phyloP scores from a whole-genome alignment of 495 filamentous ascomycete species.

The Alectoria sarmentosa region DNA sequence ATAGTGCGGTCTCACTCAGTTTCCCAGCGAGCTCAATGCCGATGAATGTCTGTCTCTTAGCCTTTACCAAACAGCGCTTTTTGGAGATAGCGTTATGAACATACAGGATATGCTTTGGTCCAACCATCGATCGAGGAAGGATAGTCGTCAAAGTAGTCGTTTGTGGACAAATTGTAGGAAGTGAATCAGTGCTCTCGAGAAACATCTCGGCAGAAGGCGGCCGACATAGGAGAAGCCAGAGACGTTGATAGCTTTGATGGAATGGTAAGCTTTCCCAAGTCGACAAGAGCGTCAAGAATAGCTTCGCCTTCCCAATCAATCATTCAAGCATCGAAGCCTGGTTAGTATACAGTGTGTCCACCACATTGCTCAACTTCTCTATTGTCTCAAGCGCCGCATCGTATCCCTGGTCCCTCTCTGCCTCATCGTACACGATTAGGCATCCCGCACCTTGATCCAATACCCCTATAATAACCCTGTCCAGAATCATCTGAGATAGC shows the following conservation, averaged over 20 bases:
- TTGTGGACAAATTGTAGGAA: background rate
- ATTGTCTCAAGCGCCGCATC: constrained; percentile 92
- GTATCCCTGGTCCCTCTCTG: constrained; percentile 84
- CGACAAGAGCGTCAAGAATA: background rate
- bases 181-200: background rate
- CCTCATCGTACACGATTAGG: constrained; percentile 94
- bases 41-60: background rate
- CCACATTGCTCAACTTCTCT: constrained; percentile 94
- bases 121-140: background rate
- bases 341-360: constrained; percentile 95
- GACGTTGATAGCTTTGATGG: background rate
- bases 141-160: background rate
- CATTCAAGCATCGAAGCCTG: constrained; percentile 94
- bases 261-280: background rate
- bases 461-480: constrained; percentile 96
- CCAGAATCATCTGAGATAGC: constrained; percentile 97
- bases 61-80: background rate
- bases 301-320: background rate
- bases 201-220: background rate
- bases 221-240: background rate
- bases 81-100: background rate
- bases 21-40: background rate
- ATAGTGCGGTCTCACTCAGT: background rate
- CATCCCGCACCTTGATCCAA: constrained; percentile 97
- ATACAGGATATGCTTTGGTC: background rate